phyloP scores from a whole-genome alignment of 192 early-diverging fungal species.

The Fimicolochytrium jonesii region DNA sequence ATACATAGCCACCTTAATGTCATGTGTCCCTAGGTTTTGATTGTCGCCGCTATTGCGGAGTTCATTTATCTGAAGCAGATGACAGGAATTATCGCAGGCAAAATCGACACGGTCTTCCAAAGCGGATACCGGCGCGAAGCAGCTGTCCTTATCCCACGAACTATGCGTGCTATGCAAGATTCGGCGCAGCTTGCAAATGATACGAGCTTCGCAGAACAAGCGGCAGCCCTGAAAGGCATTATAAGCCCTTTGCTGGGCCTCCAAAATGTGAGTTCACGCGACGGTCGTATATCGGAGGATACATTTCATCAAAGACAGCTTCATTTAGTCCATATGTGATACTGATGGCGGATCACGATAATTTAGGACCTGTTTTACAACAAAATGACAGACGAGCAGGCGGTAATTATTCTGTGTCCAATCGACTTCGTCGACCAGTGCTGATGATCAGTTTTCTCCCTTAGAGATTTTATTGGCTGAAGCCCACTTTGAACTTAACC shows the following conservation, averaged over 20 bases:
- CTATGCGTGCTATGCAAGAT: constrained; percentile 3
- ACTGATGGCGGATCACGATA: too few relatives aligned
- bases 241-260: neutral
- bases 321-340: too few relatives aligned
- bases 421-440: neutral
- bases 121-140: constrained; percentile 13
- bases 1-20: too few relatives aligned
- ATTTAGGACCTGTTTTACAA: constrained; percentile 3
- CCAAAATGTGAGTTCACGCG: constrained; percentile 3
- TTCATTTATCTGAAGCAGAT: constrained; percentile 2
- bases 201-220: neutral
- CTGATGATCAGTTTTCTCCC: too few relatives aligned
- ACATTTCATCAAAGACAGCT: too few relatives aligned
- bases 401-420: neutral
- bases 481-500: neutral
- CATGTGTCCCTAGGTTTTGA: neutral
- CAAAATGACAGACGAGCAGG: constrained; percentile 4
- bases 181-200: neutral
- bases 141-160: neutral
- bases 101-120: constrained; percentile 1
- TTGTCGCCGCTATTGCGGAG: constrained; percentile 2
- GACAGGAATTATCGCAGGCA: neutral
- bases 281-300: neutral
- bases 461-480: neutral
- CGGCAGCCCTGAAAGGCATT: neutral